Conservation (phyloP, 345 rosid genomes). For the Durio zibethinus region DNA sequence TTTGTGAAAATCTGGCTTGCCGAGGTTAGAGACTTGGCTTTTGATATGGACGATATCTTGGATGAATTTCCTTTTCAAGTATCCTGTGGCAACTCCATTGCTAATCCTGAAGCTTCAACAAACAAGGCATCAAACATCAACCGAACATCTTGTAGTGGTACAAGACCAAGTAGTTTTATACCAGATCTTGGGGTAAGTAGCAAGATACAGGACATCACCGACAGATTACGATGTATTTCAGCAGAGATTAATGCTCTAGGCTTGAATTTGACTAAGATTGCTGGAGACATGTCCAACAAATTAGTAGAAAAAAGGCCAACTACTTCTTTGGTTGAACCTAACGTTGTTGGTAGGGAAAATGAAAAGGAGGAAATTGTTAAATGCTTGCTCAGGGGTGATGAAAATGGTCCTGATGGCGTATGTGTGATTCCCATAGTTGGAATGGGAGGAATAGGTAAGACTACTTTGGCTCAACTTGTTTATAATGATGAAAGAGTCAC, state of each 20-base stretch:
- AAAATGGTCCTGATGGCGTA: background rate
- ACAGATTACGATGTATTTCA: background rate
- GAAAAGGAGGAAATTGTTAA: constrained; percentile 15
- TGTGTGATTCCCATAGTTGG: constrained; percentile 33
- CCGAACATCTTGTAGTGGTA: background rate
- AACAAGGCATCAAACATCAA: background rate
- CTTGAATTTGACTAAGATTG: constrained; percentile 4
- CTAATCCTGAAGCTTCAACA: background rate
- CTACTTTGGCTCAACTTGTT: constrained; percentile 29
- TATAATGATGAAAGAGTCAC: constrained; percentile 25
- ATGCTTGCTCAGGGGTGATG: background rate
- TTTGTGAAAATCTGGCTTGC: constrained; percentile 20
- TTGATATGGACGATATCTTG: constrained; percentile 13
- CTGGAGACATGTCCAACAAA: background rate
- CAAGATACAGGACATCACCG: background rate
- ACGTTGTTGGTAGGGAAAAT: constrained; percentile 28
- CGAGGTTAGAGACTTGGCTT: constrained; percentile 20
- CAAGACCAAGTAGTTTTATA: background rate
- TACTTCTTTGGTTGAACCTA: constrained; percentile 11
- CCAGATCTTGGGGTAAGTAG: background rate
- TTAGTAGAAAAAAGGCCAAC: background rate
- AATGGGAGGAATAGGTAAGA: constrained; percentile 23
- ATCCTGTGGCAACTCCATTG: background rate
- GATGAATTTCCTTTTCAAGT: constrained; percentile 7
- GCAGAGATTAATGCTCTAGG: background rate